A percentile compares a stretch with the other conserved stretches of the same genome.
phyloP scores from a whole-genome alignment of 2,329 filamentous ascomycete genomes.

The Calcarisporium arbuscula region DNA sequence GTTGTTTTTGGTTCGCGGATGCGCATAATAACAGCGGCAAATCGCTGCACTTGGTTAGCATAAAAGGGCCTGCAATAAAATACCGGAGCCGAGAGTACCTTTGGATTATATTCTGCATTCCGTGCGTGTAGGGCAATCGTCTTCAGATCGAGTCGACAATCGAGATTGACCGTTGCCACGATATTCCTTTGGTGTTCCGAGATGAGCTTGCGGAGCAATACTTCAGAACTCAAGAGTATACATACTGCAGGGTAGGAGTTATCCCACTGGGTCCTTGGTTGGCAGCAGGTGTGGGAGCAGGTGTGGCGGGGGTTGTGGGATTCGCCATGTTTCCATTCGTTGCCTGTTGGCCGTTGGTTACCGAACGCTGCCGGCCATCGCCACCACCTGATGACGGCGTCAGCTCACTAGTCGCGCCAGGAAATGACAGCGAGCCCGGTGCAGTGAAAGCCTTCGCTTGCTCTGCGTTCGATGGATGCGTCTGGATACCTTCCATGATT shows the following conservation, averaged over 20 bases:
- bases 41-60: slow-evolving; percentile 58
- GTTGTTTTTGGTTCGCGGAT: slow-evolving; percentile 99
- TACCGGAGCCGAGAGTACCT: slow-evolving; percentile 71
- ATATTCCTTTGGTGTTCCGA: slow-evolving; percentile 75
- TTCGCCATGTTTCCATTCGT: slow-evolving; percentile 71
- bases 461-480: slow-evolving; percentile 82
- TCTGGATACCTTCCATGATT: slow-evolving; percentile 83
- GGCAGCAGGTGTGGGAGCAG: slow-evolving; percentile 84
- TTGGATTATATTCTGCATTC: slow-evolving; percentile 98
- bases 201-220: slow-evolving; percentile 45
- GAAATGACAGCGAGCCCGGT: slow-evolving; percentile 86
- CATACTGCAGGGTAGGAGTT: slow-evolving; percentile 93
- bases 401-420: slow-evolving; percentile 74
- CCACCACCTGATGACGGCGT: slow-evolving; percentile 72
- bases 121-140: slow-evolving; percentile 96
- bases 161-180: slow-evolving; percentile 96
- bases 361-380: slow-evolving; percentile 36
- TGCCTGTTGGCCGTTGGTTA: slow-evolving; percentile 46
- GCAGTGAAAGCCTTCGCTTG: slow-evolving; percentile 96
- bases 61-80: background rate
- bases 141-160: slow-evolving; percentile 96
- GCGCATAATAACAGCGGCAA: slow-evolving; percentile 98
- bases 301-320: slow-evolving; percentile 82
- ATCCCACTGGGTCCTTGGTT: slow-evolving; percentile 80
- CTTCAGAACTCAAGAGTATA: slow-evolving; percentile 42